Percentiles rank a stretch among this genome's conserved stretches.
These are phyloP conservation scores for Besnoitia besnoiti DNA, from an alignment of 169 alveolate genomes.

Conservation along the genomic window DNA sequence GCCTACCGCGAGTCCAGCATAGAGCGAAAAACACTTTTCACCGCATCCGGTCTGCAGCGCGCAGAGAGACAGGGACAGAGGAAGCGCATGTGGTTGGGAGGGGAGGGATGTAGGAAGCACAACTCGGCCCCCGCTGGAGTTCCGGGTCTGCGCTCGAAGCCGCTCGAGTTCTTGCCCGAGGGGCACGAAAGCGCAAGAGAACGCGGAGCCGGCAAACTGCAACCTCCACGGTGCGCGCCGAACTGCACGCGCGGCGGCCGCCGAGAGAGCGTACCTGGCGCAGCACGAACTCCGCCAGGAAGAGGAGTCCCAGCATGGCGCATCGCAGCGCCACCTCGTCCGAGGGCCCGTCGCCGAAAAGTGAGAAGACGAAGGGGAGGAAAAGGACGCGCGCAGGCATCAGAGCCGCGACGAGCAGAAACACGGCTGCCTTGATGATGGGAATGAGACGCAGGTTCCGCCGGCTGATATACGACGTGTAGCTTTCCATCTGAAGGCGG, in stretches of 20 bases:
- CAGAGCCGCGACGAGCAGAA: neutral
- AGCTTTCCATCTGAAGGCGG: neutral
- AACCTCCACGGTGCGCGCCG: no score
- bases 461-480: neutral
- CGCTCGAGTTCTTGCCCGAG: no score
- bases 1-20: conserved; percentile 25
- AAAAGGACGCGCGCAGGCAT: neutral
- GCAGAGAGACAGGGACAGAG: neutral
- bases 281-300: neutral
- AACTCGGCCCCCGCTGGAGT: no score
- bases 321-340: neutral
- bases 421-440: neutral
- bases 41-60: conserved; percentile 15
- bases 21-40: neutral
- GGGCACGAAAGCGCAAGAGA: no score
- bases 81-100: no score
- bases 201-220: no score
- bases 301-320: neutral
- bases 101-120: neutral
- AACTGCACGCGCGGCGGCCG: no score
- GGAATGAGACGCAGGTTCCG: neutral
- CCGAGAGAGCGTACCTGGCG: no score
- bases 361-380: conserved; percentile 13
- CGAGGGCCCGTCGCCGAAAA: neutral
- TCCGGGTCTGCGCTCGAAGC: no score